phyloP scores from a whole-genome alignment of 2,329 filamentous ascomycete genomes.

The Exophiala sp. region DNA sequence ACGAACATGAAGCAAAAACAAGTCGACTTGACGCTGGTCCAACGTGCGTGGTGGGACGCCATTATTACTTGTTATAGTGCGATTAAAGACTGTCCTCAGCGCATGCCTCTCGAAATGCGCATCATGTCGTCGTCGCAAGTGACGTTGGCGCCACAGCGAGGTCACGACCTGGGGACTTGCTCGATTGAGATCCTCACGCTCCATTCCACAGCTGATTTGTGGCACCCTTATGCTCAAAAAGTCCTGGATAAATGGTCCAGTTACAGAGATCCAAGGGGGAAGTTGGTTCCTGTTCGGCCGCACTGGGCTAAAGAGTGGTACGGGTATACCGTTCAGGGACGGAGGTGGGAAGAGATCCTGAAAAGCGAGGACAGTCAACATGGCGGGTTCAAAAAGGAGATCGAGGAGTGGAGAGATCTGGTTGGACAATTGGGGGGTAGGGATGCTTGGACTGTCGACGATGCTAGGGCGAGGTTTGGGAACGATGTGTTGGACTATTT shows the following conservation, averaged over 20 bases:
- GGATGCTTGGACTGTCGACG: constrained; percentile 15
- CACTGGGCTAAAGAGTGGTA: constrained; percentile 26
- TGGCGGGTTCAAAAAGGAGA: constrained; percentile 16
- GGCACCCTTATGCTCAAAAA: constrained; percentile 20
- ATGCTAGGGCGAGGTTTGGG: constrained; percentile 17
- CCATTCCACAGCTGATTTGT: constrained; percentile 18
- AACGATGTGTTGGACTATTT: constrained; percentile 23
- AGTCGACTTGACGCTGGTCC: constrained; percentile 41
- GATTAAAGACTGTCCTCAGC: constrained; percentile 19
- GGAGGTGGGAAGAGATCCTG: constrained; percentile 17
- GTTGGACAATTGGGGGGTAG: constrained; percentile 6
- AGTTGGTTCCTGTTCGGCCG: constrained; percentile 14
- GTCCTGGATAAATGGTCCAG: constrained; percentile 23
- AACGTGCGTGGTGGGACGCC: constrained; percentile 48
- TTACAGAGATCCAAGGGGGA: constrained; percentile 12
- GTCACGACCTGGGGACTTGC: constrained; percentile 18
- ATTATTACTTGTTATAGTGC: constrained; percentile 31
- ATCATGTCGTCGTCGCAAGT: constrained; percentile 24
- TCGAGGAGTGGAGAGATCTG: constrained; percentile 17
- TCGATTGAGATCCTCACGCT: constrained; percentile 24
- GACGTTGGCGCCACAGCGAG: constrained; percentile 22
- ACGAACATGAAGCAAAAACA: constrained; percentile 21
- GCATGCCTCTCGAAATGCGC: constrained; percentile 24
- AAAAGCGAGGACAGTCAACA: constrained; percentile 6
- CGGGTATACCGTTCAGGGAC: constrained; percentile 14